These are phyloP conservation scores for Xylariaceae sp. DNA, from an alignment of 2,329 filamentous ascomycete genomes.

Conservation along the genomic window DNA sequence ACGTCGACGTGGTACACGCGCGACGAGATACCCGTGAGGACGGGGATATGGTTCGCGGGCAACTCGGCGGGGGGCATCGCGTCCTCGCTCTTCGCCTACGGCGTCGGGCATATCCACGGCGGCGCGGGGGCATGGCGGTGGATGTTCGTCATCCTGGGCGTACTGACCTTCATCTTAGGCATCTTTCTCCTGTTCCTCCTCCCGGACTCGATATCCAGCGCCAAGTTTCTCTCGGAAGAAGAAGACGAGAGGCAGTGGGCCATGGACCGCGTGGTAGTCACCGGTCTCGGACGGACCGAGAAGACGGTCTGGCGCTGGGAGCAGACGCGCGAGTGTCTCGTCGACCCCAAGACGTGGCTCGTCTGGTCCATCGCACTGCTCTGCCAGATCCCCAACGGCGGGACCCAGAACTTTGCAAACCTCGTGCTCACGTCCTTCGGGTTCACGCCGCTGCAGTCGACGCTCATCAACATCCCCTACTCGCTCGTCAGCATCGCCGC, in stretches of 20 bases:
- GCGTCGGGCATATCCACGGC: constrained; percentile 47
- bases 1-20: constrained; percentile 53
- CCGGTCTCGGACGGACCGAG: constrained; percentile 47
- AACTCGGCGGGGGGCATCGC: constrained; percentile 44
- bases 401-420: constrained; percentile 54
- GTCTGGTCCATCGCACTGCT: constrained; percentile 48
- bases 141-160: constrained; percentile 53
- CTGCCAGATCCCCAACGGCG: constrained; percentile 57
- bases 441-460: constrained; percentile 48
- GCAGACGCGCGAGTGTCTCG: constrained; percentile 48
- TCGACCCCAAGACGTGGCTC: constrained; percentile 57
- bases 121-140: constrained; percentile 47
- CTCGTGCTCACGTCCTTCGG: constrained; percentile 52
- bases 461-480: constrained; percentile 55
- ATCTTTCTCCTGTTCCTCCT: constrained; percentile 43
- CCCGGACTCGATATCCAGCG: constrained; percentile 48
- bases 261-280: constrained; percentile 40
- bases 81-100: constrained; percentile 49
- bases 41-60: constrained; percentile 52
- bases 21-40: constrained; percentile 49
- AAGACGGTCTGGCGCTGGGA: constrained; percentile 43
- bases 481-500: constrained; percentile 44
- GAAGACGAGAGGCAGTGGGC: constrained; percentile 48
- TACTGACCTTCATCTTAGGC: constrained; percentile 46
- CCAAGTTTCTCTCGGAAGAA: constrained; percentile 50